phyloP scores from a whole-genome alignment of 2,329 filamentous ascomycete species.

The Lasiodiplodia citricola region DNA sequence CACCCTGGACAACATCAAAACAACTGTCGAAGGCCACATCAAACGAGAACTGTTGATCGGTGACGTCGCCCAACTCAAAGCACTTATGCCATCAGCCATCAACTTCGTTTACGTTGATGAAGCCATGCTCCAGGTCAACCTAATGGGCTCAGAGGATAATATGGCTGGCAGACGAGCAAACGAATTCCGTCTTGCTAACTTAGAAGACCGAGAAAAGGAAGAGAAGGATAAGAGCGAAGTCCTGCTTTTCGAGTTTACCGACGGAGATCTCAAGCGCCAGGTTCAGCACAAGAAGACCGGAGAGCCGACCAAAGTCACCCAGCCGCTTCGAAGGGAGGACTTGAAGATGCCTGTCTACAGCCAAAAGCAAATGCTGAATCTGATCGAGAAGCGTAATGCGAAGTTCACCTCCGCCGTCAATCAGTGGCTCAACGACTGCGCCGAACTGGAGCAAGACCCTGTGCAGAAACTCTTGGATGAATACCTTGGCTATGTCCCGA shows the following conservation, averaged over 20 bases:
- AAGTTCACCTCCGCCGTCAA: slow-evolving; percentile 83
- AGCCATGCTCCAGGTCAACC: slow-evolving; percentile 78
- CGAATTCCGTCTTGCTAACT: slow-evolving; percentile 39
- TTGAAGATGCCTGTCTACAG: slow-evolving; percentile 91
- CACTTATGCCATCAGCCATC: slow-evolving; percentile 76
- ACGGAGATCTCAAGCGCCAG: slow-evolving; percentile 86
- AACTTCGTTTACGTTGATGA: slow-evolving; percentile 89
- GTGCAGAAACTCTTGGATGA: slow-evolving; percentile 67
- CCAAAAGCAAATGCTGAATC: slow-evolving; percentile 85
- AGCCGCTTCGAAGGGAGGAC: slow-evolving; percentile 75
- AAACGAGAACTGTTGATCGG: slow-evolving; percentile 71
- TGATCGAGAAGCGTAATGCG: slow-evolving; percentile 88
- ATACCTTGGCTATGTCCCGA: slow-evolving; percentile 67
- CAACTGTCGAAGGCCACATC: slow-evolving; percentile 82
- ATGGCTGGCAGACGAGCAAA: slow-evolving; percentile 64
- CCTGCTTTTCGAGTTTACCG: slow-evolving; percentile 88
- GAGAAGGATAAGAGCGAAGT: slow-evolving; percentile 65
- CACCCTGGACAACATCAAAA: slow-evolving; percentile 86
- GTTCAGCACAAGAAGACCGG: slow-evolving; percentile 74
- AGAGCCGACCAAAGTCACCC: slow-evolving; percentile 69
- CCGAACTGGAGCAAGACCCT: slow-evolving; percentile 68
- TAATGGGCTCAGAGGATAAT: slow-evolving; percentile 71
- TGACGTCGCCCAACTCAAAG: slow-evolving; percentile 83
- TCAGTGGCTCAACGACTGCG: slow-evolving; percentile 76
- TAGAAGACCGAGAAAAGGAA: slow-evolving; percentile 41